These are phyloP conservation scores for Fusarium coffeatum DNA, from an alignment of 2,329 filamentous ascomycete genomes.

Conservation along the genomic window DNA sequence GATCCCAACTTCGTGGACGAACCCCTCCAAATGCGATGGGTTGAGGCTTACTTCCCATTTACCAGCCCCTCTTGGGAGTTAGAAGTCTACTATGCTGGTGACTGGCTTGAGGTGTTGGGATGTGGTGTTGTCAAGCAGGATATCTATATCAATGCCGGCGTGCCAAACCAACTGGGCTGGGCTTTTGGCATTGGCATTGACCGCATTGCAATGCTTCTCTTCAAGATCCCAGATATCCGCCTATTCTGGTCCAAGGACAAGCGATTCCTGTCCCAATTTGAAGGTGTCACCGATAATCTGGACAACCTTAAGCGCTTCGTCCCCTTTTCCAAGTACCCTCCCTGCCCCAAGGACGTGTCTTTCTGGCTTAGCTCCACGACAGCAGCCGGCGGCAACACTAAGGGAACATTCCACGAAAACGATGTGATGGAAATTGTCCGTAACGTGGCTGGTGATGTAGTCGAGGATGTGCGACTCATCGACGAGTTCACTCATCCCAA, in stretches of 20 bases:
- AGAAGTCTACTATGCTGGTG: conserved; percentile 92
- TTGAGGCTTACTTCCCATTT: conserved; percentile 97
- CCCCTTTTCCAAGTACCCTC: conserved; percentile 91
- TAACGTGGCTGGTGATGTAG: conserved; percentile 81
- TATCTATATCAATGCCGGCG: conserved; percentile 80
- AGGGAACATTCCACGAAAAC: conserved; percentile 83
- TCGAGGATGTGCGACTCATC: conserved; percentile 86
- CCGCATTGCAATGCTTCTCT: conserved; percentile 96
- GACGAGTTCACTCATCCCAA: conserved; percentile 92
- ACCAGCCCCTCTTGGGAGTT: conserved; percentile 96
- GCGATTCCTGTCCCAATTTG: conserved; percentile 90
- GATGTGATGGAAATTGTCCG: conserved; percentile 97
- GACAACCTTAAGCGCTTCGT: conserved; percentile 71
- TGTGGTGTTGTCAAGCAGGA: conserved; percentile 89
- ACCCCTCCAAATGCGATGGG: conserved; percentile 88
- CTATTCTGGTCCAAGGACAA: conserved; percentile 92
- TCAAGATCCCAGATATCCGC: conserved; percentile 94
- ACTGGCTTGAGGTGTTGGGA: conserved; percentile 97
- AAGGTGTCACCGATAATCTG: conserved; percentile 66
- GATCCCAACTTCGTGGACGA: conserved; percentile 68
- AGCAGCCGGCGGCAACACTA: conserved; percentile 60
- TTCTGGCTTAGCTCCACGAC: conserved; percentile 79
- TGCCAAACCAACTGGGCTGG: conserved; percentile 85
- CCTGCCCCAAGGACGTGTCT: conserved; percentile 90
- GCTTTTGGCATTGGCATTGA: conserved; percentile 96